Evolutionary conservation across 495 filamentous ascomycete genomes (phyloP).

Genomic region (Aspergillus sclerotiicarbonarius): DNA sequence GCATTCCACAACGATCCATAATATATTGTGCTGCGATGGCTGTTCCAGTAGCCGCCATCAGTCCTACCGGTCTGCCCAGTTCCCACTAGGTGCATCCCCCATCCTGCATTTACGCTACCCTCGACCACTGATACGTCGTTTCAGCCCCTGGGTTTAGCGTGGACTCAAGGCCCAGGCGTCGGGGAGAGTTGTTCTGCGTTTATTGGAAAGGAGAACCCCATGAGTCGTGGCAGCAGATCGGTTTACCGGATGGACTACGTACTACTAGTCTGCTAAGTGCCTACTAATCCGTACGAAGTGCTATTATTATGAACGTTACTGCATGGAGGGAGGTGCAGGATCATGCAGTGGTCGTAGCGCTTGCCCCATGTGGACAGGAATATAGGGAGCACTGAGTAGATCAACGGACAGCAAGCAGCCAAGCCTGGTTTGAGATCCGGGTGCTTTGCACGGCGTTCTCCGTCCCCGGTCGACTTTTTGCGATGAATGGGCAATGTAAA

Average conservation of each 20-base stretch:
- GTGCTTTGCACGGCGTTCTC: neutral
- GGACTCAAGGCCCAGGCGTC: neutral
- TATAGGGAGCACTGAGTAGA: neutral
- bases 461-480: neutral
- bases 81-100: neutral
- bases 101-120: conserved; percentile 2
- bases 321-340: conserved; percentile 1
- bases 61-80: neutral
- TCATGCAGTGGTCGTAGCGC: conserved; percentile 4
- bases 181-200: neutral
- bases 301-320: conserved; percentile 2
- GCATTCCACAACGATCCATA: neutral
- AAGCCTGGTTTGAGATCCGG: conserved; percentile 2
- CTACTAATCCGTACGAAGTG: too few relatives aligned
- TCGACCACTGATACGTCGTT: neutral
- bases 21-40: neutral
- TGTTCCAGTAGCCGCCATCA: conserved; percentile 13
- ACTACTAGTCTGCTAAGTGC: too few relatives aligned
- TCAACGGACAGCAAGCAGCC: neutral
- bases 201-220: neutral
- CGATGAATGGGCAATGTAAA: neutral
- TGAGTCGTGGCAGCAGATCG: neutral
- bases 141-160: neutral
- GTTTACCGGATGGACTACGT: too few relatives aligned
- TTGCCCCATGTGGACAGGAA: conserved; percentile 6